A percentile compares a stretch with the other conserved stretches of the same genome.
These are phyloP conservation scores for Apostasia shenzhenica DNA, from an alignment of 106 monocot genomes.

Conservation along the genomic window DNA sequence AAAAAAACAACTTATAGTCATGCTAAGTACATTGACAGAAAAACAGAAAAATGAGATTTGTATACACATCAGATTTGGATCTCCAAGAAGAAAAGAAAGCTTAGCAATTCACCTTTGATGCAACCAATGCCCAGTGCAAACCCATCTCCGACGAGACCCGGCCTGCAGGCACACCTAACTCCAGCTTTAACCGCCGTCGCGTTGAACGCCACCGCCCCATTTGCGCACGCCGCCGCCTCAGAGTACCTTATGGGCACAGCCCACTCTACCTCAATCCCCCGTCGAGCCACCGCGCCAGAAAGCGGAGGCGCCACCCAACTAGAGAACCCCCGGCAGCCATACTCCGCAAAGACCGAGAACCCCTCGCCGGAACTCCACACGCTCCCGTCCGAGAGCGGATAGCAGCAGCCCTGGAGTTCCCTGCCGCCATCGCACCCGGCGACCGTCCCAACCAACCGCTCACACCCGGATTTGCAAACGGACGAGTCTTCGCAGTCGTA, in stretches of 20 bases:
- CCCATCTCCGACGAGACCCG: conserved; percentile 65
- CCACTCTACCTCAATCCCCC: conserved; percentile 87
- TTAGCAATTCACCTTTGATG: conserved; percentile 32
- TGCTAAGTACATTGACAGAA: no score
- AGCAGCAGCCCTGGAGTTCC: conserved; percentile 56
- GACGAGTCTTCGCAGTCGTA: conserved; percentile 94
- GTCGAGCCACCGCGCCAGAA: conserved; percentile 5
- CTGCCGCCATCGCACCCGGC: conserved; percentile 13
- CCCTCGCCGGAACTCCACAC: conserved; percentile 62
- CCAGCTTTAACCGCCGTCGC: conserved; percentile 53
- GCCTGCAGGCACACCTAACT: conserved; percentile 47
- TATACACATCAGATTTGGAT: no score
- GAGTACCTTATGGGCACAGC: conserved; percentile 43
- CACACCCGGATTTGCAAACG: conserved; percentile 47
- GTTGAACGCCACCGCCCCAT: conserved; percentile 52
- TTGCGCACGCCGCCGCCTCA: conserved; percentile 36
- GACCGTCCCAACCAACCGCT: not conserved
- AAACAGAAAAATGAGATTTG: no score
- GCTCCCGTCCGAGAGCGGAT: conserved; percentile 68
- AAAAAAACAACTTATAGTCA: no score
- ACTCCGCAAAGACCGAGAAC: conserved; percentile 52
- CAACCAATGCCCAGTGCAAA: conserved; percentile 68
- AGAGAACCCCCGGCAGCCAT: conserved; percentile 86
- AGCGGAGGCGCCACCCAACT: conserved; percentile 43
- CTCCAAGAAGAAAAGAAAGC: not conserved